These are phyloP conservation scores for Vigna trinervia DNA, from an alignment of 306 rosid species.

Conservation along the genomic window DNA sequence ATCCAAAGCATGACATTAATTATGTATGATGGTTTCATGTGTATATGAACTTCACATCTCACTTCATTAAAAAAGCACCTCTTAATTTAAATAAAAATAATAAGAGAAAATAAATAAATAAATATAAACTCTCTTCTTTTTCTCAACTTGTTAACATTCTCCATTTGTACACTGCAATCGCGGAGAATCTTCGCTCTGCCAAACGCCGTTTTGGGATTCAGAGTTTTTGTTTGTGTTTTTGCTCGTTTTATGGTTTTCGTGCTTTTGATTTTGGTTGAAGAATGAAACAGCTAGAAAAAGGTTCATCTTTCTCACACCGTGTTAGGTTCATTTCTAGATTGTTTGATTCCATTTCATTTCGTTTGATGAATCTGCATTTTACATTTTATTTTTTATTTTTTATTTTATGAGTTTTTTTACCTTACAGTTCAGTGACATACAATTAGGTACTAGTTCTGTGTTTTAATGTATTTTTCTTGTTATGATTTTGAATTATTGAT, in stretches of 20 bases:
- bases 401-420: neutral
- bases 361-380: neutral
- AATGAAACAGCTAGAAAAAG: conserved; percentile 6
- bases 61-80: neutral
- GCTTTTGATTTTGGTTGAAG: conserved; percentile 7
- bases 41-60: conserved; percentile 33
- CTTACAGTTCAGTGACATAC: conserved; percentile 9
- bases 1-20: conserved; percentile 31
- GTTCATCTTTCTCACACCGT: neutral
- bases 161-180: neutral
- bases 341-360: neutral
- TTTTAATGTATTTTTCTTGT: conserved; percentile 5
- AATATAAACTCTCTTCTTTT: neutral
- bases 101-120: neutral
- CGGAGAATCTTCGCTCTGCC: neutral
- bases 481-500: neutral
- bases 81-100: neutral
- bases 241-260: neutral
- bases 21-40: too few relatives aligned
- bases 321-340: conserved; percentile 7
- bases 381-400: neutral
- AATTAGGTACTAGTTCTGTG: neutral
- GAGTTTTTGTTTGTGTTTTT: neutral
- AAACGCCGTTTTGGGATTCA: conserved; percentile 3
- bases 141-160: neutral